Conservation (phyloP, 805 yeast genomes). For the Barnettozyma pratensis region DNA sequence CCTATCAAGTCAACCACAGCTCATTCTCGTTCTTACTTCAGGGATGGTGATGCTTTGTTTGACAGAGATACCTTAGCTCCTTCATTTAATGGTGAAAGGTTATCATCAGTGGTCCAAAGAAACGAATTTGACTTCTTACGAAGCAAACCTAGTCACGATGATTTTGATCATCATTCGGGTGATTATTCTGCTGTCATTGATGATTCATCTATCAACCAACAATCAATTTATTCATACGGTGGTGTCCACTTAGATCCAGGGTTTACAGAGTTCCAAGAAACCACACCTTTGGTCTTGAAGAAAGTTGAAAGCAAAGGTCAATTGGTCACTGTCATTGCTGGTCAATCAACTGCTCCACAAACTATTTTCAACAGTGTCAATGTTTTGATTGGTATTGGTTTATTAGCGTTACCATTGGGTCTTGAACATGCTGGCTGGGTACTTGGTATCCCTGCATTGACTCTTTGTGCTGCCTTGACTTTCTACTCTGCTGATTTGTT, state of each 20-base stretch:
- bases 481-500: conserved; percentile 73
- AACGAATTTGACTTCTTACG: conserved; percentile 30
- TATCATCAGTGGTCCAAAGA: conserved; percentile 46
- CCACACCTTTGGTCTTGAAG: conserved; percentile 50
- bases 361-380: conserved; percentile 75
- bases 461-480: conserved; percentile 60
- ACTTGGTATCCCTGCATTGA: conserved; percentile 54
- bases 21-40: conserved; percentile 55
- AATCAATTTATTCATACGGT: conserved; percentile 27
- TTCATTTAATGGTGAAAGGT: conserved; percentile 54
- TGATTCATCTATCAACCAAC: conserved; percentile 31
- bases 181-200: conserved; percentile 37
- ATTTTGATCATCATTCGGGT: conserved; percentile 17
- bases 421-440: conserved; percentile 70
- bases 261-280: conserved; percentile 40
- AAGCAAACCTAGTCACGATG: conserved; percentile 17
- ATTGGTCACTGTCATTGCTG: conserved; percentile 65
- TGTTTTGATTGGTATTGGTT: conserved; percentile 71
- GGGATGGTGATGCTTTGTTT: conserved; percentile 55
- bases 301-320: conserved; percentile 73
- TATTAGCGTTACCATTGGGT: conserved; percentile 70
- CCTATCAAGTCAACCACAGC: conserved; percentile 25
- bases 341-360: conserved; percentile 78
- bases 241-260: conserved; percentile 30
- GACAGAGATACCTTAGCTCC: conserved; percentile 71